These are phyloP conservation scores for Zygoascus tannicola DNA, from an alignment of 805 yeast species.

Conservation along the genomic window DNA sequence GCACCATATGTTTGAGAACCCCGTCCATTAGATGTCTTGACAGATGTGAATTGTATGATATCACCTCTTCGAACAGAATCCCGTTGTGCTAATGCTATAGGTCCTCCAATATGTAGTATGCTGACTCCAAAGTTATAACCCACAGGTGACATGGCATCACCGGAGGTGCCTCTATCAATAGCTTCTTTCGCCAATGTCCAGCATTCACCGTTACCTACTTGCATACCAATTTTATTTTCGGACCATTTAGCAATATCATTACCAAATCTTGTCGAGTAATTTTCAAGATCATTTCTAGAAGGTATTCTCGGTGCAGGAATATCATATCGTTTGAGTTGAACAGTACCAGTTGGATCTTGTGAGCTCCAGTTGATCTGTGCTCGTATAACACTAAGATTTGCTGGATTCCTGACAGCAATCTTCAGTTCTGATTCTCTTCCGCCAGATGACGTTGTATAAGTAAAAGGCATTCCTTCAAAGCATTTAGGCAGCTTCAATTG, in stretches of 20 bases:
- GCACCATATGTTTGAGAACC: slow-evolving; percentile 22
- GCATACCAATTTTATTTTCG: slow-evolving; percentile 25
- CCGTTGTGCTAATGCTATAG: slow-evolving; percentile 10
- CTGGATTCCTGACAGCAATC: slow-evolving; percentile 23
- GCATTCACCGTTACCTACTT: slow-evolving; percentile 33
- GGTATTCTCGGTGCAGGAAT: slow-evolving; percentile 36
- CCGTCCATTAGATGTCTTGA: slow-evolving; percentile 18
- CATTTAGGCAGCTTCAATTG: slow-evolving; percentile 21
- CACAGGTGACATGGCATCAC: slow-evolving; percentile 23
- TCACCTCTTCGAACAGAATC: slow-evolving; percentile 30
- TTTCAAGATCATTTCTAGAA: slow-evolving; percentile 19
- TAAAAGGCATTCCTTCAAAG: slow-evolving; percentile 20
- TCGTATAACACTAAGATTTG: slow-evolving; percentile 26
- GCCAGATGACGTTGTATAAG: slow-evolving; percentile 13
- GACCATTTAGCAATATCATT: slow-evolving; percentile 28
- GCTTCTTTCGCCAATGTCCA: slow-evolving; percentile 34
- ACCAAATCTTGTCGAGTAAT: slow-evolving; percentile 23
- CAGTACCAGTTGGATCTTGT: slow-evolving; percentile 30
- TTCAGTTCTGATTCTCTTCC: slow-evolving; percentile 17
- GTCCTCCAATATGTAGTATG: slow-evolving; percentile 16
- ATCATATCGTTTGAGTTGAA: slow-evolving; percentile 28
- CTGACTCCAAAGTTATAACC: slow-evolving; percentile 25
- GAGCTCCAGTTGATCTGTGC: slow-evolving; percentile 24
- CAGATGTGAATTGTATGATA: slow-evolving; percentile 27
- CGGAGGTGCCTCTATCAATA: slow-evolving; percentile 19